Evolutionary conservation across 768 basidiomycete species (phyloP).

Genomic region (Termitomyces sp.): DNA sequence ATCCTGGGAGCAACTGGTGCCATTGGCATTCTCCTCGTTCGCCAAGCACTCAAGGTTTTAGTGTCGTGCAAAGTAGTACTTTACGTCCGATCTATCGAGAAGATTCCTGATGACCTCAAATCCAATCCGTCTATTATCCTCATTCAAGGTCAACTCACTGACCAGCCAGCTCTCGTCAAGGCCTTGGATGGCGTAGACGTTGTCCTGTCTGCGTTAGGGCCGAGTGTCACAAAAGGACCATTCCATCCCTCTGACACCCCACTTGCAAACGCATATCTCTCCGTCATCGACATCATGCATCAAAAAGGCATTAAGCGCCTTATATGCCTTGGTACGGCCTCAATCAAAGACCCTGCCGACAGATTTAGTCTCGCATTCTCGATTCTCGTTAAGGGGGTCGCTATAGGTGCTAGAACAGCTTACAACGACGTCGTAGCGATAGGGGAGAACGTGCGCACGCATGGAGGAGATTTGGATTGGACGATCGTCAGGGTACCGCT

Average conservation of each 20-base stretch:
- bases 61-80: constrained; percentile 44
- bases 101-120: constrained; percentile 50
- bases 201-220: constrained; percentile 68
- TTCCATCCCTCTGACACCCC: constrained; percentile 49
- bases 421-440: constrained; percentile 68
- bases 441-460: constrained; percentile 49
- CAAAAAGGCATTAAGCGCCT: constrained; percentile 50
- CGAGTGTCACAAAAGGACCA: constrained; percentile 28
- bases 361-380: constrained; percentile 45
- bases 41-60: constrained; percentile 44
- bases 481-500: constrained; percentile 69
- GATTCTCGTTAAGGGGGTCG: constrained; percentile 38
- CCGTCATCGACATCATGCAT: constrained; percentile 56
- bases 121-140: constrained; percentile 43
- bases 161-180: constrained; percentile 42
- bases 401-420: constrained; percentile 45
- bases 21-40: constrained; percentile 52
- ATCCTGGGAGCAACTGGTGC: constrained; percentile 73
- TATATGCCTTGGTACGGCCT: constrained; percentile 64
- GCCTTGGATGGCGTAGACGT: constrained; percentile 58
- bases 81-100: constrained; percentile 62
- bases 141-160: constrained; percentile 53
- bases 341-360: constrained; percentile 60
- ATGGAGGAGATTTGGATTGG: constrained; percentile 56
- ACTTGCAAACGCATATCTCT: constrained; percentile 55